These are phyloP conservation scores for Boletellus sp. DNA, from an alignment of 768 basidiomycete genomes.

Conservation along the genomic window DNA sequence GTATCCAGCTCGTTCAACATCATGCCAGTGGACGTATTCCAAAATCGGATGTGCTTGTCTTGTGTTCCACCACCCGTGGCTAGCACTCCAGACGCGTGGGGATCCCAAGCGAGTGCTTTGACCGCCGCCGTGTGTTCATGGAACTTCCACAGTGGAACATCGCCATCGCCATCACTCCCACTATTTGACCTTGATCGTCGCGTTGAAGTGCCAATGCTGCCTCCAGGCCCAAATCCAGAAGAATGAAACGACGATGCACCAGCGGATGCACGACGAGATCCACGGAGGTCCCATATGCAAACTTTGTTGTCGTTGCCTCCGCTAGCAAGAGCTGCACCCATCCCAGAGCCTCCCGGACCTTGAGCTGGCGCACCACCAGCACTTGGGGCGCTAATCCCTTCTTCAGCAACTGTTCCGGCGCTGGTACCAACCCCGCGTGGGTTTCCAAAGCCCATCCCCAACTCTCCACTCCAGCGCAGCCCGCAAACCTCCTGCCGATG, in stretches of 20 bases:
- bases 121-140: conserved; percentile 97
- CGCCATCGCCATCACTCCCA: conserved; percentile 35
- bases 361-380: conserved; percentile 24
- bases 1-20: conserved; percentile 90
- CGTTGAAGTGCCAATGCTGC: conserved; percentile 20
- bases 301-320: conserved; percentile 99
- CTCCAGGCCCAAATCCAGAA: conserved; percentile 30
- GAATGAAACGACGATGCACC: conserved; percentile 24
- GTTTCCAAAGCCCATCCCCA: conserved; percentile 26
- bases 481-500: conserved; percentile 96
- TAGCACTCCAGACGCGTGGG: conserved; percentile 84
- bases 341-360: conserved; percentile 31
- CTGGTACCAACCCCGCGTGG: conserved; percentile 15
- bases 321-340: conserved; percentile 68
- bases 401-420: conserved; percentile 27
- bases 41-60: conserved; percentile 96
- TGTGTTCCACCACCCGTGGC: conserved; percentile 98
- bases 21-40: conserved; percentile 87
- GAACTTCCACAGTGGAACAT: conserved; percentile 86
- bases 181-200: conserved; percentile 26
- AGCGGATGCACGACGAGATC: conserved; percentile 41
- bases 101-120: conserved; percentile 98
- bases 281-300: conserved; percentile 91
- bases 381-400: conserved; percentile 18
- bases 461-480: conserved; percentile 72